Conservation (phyloP, 179 eudicot species). For the Vitellaria paradoxa region DNA sequence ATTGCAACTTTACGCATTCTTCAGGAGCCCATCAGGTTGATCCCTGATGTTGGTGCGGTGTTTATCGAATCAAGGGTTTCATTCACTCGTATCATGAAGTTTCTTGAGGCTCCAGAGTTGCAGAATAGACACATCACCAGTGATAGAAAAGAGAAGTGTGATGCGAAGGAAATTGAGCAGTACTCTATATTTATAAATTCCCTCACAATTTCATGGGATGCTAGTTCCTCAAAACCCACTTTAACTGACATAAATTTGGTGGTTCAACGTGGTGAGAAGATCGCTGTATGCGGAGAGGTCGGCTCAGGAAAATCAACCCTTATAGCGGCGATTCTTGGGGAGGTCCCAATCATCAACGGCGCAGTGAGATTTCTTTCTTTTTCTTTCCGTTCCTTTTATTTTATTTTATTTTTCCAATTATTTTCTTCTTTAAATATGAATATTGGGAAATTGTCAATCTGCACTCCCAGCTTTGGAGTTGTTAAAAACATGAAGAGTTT, state of each 20-base stretch:
- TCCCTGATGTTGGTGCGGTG: slow-evolving; percentile 55
- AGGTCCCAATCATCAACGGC: slow-evolving; percentile 53
- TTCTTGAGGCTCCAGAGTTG: slow-evolving; percentile 60
- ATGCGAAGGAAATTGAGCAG: neutral
- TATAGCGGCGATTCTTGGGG: slow-evolving; percentile 61
- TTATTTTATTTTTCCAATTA: neutral
- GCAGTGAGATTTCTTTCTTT: slow-evolving; percentile 31
- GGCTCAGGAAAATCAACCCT: slow-evolving; percentile 74
- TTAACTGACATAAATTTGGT: slow-evolving; percentile 37
- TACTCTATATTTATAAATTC: slow-evolving; percentile 27
- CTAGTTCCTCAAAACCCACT: slow-evolving; percentile 36
- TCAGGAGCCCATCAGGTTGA: slow-evolving; percentile 58
- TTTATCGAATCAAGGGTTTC: slow-evolving; percentile 69
- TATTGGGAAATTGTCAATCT: neutral
- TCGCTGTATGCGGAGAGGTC: slow-evolving; percentile 76
- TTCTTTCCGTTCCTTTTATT: no score
- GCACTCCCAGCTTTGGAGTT: neutral
- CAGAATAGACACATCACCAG: slow-evolving; percentile 28
- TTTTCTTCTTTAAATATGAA: neutral
- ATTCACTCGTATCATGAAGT: slow-evolving; percentile 46
- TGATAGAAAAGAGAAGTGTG: neutral
- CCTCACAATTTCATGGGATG: slow-evolving; percentile 51
- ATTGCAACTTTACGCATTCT: slow-evolving; percentile 59
- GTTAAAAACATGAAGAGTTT: no score
- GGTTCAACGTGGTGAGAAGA: slow-evolving; percentile 48